phyloP scores from a whole-genome alignment of 2,329 filamentous ascomycete species.

The Trichoderma koningii region DNA sequence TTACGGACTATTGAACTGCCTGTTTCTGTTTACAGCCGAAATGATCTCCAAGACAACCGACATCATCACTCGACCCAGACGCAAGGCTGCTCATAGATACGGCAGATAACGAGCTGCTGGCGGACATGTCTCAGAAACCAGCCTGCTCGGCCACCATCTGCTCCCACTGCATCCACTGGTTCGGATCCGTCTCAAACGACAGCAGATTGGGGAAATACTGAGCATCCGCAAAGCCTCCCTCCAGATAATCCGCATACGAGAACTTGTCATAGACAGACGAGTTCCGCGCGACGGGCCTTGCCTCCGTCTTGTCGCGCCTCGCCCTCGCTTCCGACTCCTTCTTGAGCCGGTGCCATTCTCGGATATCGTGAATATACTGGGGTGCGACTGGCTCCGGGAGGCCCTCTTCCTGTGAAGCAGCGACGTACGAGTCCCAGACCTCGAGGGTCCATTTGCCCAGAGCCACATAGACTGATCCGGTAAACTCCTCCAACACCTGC shows the following conservation, averaged over 20 bases:
- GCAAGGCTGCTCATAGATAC: too few species aligned
- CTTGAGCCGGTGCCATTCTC: background rate
- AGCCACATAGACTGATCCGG: conserved; percentile 2
- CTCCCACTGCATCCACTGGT: conserved; percentile 16
- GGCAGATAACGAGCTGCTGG: too few species aligned
- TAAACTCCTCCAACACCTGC: conserved; percentile 2
- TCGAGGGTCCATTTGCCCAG: conserved; percentile 18
- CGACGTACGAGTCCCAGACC: background rate
- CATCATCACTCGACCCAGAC: too few species aligned
- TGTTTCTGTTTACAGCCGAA: too few species aligned
- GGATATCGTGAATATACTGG: conserved; percentile 1
- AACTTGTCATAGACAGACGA: background rate
- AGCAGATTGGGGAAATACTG: conserved; percentile 2
- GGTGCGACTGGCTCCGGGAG: conserved; percentile 3
- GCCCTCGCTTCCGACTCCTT: background rate
- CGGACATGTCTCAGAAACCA: background rate
- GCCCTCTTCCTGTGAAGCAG: conserved; percentile 2
- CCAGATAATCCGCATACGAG: background rate
- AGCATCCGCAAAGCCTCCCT: background rate
- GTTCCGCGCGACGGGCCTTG: background rate
- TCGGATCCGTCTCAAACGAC: conserved; percentile 12
- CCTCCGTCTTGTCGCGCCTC: background rate
- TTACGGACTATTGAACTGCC: too few species aligned
- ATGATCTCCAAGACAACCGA: too few species aligned
- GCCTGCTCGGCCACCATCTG: conserved; percentile 12